Evolutionary conservation across 371 early-diverging fungal genomes (phyloP).

Genomic region (Mortierella sp.): DNA sequence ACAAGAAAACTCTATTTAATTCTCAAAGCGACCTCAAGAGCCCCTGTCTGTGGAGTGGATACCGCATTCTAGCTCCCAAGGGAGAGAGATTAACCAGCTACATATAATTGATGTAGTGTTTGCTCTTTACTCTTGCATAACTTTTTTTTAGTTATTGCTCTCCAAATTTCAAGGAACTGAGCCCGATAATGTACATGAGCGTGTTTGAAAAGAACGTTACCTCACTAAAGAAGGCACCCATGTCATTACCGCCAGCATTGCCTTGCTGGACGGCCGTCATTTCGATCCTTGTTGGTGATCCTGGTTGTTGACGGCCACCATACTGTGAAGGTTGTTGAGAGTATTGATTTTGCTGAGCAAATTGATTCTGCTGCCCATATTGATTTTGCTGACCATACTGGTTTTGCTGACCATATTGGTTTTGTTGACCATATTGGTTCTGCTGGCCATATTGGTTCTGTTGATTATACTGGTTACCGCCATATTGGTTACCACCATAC

Average conservation of each 20-base stretch:
- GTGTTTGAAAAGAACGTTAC: constrained; percentile 19
- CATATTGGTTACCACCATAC: constrained; percentile 23
- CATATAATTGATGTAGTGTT: too few species aligned
- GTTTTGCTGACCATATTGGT: background rate
- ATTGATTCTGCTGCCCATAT: constrained; percentile 25
- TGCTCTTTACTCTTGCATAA: too few species aligned
- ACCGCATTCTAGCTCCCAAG: too few species aligned
- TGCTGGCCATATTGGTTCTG: constrained; percentile 1
- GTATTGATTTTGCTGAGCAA: constrained; percentile 14
- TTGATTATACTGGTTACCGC: constrained; percentile 22
- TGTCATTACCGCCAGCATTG: constrained; percentile 20
- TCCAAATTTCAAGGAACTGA: too few species aligned
- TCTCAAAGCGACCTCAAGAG: too few species aligned
- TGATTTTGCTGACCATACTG: constrained; percentile 29
- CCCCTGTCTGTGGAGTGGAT: too few species aligned
- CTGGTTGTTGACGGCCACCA: constrained; percentile 14
- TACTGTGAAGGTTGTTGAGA: constrained; percentile 9
- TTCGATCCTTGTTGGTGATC: constrained; percentile 32
- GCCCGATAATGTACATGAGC: background rate
- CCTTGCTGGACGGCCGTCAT: constrained; percentile 26
- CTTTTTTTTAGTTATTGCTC: too few species aligned
- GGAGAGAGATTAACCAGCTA: too few species aligned
- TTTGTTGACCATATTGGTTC: constrained; percentile 13
- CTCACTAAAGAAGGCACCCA: constrained; percentile 47
- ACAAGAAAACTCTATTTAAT: too few species aligned